Percentiles rank a stretch among this genome's conserved stretches.
phyloP scores from a whole-genome alignment of 106 monocot genomes.

The Dendrobium nobile region DNA sequence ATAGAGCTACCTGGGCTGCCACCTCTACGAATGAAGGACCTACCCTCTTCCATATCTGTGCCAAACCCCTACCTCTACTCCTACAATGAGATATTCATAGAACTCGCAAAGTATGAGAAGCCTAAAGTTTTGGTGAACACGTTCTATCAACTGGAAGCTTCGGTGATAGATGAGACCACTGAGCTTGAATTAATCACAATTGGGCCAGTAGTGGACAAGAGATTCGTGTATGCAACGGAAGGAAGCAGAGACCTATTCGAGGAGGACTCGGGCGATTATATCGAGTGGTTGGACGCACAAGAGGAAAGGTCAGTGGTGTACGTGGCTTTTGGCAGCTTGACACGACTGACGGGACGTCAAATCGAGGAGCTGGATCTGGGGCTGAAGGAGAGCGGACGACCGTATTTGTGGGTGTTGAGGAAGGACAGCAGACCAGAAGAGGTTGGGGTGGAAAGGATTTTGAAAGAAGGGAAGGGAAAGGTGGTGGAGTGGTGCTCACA shows the following conservation, averaged over 20 bases:
- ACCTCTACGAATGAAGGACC: background rate
- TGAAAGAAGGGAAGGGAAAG: constrained; percentile 11
- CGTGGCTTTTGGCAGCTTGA: constrained; percentile 45
- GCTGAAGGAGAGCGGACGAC: constrained; percentile 29
- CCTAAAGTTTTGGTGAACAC: constrained; percentile 1
- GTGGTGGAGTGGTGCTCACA: constrained; percentile 17
- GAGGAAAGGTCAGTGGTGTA: constrained; percentile 36
- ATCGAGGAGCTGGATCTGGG: constrained; percentile 33
- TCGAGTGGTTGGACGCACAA: constrained; percentile 47
- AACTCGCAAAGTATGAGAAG: background rate
- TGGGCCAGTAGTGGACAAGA: background rate
- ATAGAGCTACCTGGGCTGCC: constrained; percentile 4
- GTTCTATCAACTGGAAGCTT: background rate
- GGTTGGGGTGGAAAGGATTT: constrained; percentile 12
- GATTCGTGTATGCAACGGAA: background rate
- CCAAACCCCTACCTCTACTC: background rate
- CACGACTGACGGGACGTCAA: constrained; percentile 22
- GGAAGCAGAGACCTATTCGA: constrained; percentile 16
- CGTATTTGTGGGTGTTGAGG: constrained; percentile 44
- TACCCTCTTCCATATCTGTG: background rate
- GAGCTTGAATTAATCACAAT: background rate
- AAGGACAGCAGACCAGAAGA: constrained; percentile 26
- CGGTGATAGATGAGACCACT: background rate
- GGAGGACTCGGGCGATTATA: constrained; percentile 23
- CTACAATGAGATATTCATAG: background rate